Evolutionary conservation across 169 alveolate genomes (phyloP).

Genomic region (Pseudocohnilembus persalinus): DNA sequence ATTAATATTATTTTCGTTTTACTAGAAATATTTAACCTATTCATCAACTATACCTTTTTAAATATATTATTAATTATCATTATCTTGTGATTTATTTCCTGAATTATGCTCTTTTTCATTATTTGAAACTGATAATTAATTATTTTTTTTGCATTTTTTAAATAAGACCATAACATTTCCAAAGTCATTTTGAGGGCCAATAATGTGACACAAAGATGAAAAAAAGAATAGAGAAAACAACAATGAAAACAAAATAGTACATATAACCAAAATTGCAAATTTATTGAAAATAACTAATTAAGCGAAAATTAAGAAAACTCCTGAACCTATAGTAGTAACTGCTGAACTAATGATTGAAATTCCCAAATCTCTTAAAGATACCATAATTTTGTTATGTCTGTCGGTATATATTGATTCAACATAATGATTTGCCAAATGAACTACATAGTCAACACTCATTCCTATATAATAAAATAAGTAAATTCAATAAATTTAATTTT

Average conservation of each 20-base stretch:
- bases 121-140: too few relatives aligned
- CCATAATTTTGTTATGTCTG: slow-evolving; percentile 15
- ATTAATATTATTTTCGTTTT: neutral
- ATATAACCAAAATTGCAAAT: neutral
- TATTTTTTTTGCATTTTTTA: too few relatives aligned
- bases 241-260: neutral
- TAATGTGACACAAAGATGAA: neutral
- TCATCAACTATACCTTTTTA: neutral
- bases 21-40: neutral
- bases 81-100: neutral
- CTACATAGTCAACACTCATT: slow-evolving; percentile 44
- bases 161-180: neutral
- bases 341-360: slow-evolving; percentile 33
- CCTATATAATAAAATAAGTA: slow-evolving; percentile 1
- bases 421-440: slow-evolving; percentile 31
- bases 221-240: neutral
- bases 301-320: slow-evolving; percentile 2
- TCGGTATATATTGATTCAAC: slow-evolving; percentile 5
- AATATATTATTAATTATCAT: too few relatives aligned
- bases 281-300: too few relatives aligned
- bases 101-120: neutral
- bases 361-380: slow-evolving; percentile 26
- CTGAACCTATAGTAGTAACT: slow-evolving; percentile 33
- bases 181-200: neutral
- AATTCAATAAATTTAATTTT: too few relatives aligned